Percentiles rank a stretch among this genome's conserved stretches.
Evolutionary conservation across 1,284 basidiomycete genomes (phyloP).

Genomic region (Gastroboletus turbinatus): DNA sequence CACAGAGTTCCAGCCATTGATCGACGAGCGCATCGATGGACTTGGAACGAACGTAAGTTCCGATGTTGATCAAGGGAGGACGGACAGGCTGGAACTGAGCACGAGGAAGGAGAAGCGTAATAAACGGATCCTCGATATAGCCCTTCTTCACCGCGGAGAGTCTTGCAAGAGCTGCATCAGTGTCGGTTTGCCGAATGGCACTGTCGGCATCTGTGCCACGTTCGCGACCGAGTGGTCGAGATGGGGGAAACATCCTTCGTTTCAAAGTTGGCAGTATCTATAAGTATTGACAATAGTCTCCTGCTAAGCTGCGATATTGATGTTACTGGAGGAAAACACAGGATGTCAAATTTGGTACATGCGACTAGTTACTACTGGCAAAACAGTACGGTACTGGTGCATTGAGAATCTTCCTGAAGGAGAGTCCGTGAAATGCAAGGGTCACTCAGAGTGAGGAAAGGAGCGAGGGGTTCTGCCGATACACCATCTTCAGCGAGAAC

Average conservation of each 20-base stretch:
- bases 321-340: background rate
- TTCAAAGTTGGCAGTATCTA: background rate
- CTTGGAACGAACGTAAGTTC: slow-evolving; percentile 84
- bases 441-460: background rate
- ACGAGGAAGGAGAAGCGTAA: slow-evolving; percentile 61
- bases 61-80: slow-evolving; percentile 92
- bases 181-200: slow-evolving; percentile 70
- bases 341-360: background rate
- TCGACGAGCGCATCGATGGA: slow-evolving; percentile 81
- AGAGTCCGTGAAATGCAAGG: too few species aligned
- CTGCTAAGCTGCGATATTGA: background rate
- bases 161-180: slow-evolving; percentile 74
- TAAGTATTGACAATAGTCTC: background rate
- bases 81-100: slow-evolving; percentile 62
- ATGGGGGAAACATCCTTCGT: slow-evolving; percentile 20
- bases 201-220: slow-evolving; percentile 42
- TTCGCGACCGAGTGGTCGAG: slow-evolving; percentile 18
- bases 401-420: background rate
- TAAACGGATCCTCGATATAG: slow-evolving; percentile 77
- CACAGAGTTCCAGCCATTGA: slow-evolving; percentile 54
- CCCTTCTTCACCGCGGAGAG: slow-evolving; percentile 77
- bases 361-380: background rate
- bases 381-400: too few species aligned
- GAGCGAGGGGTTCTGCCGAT: background rate
- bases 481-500: too few species aligned